Percentiles rank a stretch among this genome's conserved stretches.
Evolutionary conservation across 306 rosid species (phyloP).

Genomic region (Quillaja saponaria): DNA sequence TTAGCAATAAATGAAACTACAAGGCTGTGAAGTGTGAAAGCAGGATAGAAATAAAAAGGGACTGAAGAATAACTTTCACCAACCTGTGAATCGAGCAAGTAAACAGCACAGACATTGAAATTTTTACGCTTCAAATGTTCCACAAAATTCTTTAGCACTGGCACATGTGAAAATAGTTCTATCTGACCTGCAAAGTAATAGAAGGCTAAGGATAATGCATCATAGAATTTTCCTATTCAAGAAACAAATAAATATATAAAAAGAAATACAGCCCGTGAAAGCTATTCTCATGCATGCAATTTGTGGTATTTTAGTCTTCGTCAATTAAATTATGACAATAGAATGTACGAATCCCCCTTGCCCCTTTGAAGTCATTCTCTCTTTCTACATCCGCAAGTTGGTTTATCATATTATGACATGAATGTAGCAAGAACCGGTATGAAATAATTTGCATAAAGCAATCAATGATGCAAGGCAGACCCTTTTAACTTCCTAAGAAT

Average conservation of each 20-base stretch:
- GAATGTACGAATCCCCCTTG: too few species aligned
- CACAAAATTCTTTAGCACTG: slow-evolving; percentile 77
- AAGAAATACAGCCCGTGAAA: neutral
- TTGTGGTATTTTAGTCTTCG: too few species aligned
- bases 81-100: slow-evolving; percentile 94
- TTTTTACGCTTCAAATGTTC: slow-evolving; percentile 78
- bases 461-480: too few species aligned
- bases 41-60: slow-evolving; percentile 6
- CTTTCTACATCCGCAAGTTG: too few species aligned
- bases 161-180: slow-evolving; percentile 88
- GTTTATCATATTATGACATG: too few species aligned
- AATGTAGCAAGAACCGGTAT: too few species aligned
- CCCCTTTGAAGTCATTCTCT: too few species aligned
- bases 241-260: neutral
- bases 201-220: slow-evolving; percentile 15
- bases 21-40: neutral
- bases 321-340: too few species aligned
- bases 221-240: neutral
- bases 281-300: neutral
- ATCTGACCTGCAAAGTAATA: slow-evolving; percentile 71
- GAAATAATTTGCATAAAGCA: too few species aligned
- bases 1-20: slow-evolving; percentile 14
- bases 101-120: slow-evolving; percentile 84
- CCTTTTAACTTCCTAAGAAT: too few species aligned
- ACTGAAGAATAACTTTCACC: slow-evolving; percentile 19